Conservation (phyloP, 139 green algal genomes). For the Chlamydomonas sp. region DNA sequence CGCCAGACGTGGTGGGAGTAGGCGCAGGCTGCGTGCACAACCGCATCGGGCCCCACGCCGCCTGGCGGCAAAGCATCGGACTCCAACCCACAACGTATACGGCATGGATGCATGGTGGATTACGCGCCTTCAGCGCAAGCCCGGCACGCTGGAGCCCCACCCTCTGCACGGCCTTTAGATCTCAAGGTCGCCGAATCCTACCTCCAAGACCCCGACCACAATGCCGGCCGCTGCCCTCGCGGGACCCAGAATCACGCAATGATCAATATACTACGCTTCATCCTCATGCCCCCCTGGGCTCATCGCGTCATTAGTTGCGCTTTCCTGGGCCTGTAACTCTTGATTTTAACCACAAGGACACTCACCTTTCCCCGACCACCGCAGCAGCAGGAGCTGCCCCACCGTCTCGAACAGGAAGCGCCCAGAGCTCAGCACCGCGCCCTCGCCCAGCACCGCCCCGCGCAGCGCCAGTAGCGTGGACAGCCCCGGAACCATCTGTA, state of each 20-base stretch:
- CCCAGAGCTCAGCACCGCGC: conserved; percentile 47
- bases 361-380: conserved; percentile 5
- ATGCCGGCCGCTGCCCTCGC: conserved; percentile 15
- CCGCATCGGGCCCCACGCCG: too few species aligned
- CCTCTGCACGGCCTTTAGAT: too few species aligned
- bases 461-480: conserved; percentile 54
- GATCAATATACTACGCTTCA: not conserved
- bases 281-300: not conserved
- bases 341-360: not conserved
- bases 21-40: too few species aligned
- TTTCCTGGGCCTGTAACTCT: conserved; percentile 24
- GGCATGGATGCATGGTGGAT: too few species aligned
- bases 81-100: too few species aligned
- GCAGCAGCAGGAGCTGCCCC: conserved; percentile 43
- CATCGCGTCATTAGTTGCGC: conserved; percentile 14
- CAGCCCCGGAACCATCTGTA: not conserved
- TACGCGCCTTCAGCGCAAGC: too few species aligned
- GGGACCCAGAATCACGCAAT: conserved; percentile 1
- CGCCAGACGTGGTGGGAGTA: too few species aligned
- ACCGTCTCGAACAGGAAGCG: conserved; percentile 68
- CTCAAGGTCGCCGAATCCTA: not conserved
- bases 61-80: too few species aligned
- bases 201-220: not conserved
- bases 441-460: conserved; percentile 48
- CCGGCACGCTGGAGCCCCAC: too few species aligned